Conservation (phyloP, 2,329 filamentous ascomycete genomes). For the Trichoderma gracile region DNA sequence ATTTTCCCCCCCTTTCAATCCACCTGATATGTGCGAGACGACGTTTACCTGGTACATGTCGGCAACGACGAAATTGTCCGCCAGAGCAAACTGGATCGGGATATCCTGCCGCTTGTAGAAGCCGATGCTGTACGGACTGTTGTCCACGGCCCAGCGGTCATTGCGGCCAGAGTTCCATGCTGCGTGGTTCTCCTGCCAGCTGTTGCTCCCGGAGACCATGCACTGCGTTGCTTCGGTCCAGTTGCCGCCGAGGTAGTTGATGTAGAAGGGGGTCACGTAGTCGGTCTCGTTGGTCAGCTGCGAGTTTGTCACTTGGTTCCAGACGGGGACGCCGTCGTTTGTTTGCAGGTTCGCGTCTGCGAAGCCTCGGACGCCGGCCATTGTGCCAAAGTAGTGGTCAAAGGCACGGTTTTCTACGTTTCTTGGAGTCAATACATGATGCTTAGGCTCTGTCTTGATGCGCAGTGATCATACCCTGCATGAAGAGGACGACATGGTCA, state of each 20-base stretch:
- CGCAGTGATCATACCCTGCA: constrained; percentile 44
- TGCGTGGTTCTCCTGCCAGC: constrained; percentile 53
- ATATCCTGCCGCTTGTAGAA: constrained; percentile 54
- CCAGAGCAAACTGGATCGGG: constrained; percentile 56
- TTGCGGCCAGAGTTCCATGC: constrained; percentile 54
- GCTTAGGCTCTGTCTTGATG: background rate
- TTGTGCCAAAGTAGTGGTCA: constrained; percentile 55
- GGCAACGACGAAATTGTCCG: constrained; percentile 54
- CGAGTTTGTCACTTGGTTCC: constrained; percentile 48
- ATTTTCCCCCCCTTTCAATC: too few species aligned
- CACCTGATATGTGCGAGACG: background rate
- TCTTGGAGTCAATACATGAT: background rate
- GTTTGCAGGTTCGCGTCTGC: constrained; percentile 57
- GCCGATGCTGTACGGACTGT: constrained; percentile 55
- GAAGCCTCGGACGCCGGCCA: constrained; percentile 57
- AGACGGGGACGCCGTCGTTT: constrained; percentile 48
- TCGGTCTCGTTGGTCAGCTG: constrained; percentile 43
- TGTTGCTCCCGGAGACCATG: constrained; percentile 53
- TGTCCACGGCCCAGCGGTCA: constrained; percentile 55
- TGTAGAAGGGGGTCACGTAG: constrained; percentile 53
- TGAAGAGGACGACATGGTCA: constrained; percentile 59
- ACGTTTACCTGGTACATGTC: constrained; percentile 55
- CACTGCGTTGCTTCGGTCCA: constrained; percentile 56
- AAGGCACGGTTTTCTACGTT: constrained; percentile 40
- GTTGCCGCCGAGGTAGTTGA: constrained; percentile 55